Base-by-base conservation (phyloP, 768 basidiomycete genomes). In the Panus rudis region DNA sequence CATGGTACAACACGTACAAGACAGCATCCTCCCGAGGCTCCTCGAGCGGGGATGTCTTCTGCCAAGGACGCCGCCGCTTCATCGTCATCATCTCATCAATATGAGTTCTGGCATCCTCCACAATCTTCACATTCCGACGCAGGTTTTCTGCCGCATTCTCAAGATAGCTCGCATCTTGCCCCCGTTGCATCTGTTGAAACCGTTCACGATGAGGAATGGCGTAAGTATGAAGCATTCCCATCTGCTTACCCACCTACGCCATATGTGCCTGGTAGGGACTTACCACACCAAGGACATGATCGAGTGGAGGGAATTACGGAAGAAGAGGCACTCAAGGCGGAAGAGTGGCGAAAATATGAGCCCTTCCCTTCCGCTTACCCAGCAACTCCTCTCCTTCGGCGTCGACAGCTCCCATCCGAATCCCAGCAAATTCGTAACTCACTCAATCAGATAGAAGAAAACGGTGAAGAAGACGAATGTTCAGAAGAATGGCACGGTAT, bases 191-290 rank as follows among this genome's bases (percentile, higher is more conserved):
- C 60, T 8, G 63, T 66, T 3, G 61, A 66, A 35, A 7, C 10
- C 16, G 28, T 23, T 31, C 42, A 10, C 20, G 60, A 54, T n/a
- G 76, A 82, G 30, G 83, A 87, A 50, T 87, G 83, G 83, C 64
- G 81, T 44, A 66, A 75, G 56, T 88, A 86, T 51, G 84, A 84
- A 11, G 68, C 79, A 14, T 81, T 86, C 41, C 85, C 85, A 23
- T 78, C 85, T 4, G 85, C 85, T 25, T 88, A 88, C 53, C 84
- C 84, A 7, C 69, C 81, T 0, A 85, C 81, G 12, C 84, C 83
- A 10, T 51, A 77, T n/a, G 64, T 64, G 17, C 59, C 61, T 14
- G 59, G 68, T 3, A 52, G 66, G 20, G 59, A 55, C 16, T 63
- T 67, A 37, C 64, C 59, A 46, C 39, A 34, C 7, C 55, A 12